Base-by-base conservation (phyloP, 495 filamentous ascomycete species). In the Tuber magnatum region DNA sequence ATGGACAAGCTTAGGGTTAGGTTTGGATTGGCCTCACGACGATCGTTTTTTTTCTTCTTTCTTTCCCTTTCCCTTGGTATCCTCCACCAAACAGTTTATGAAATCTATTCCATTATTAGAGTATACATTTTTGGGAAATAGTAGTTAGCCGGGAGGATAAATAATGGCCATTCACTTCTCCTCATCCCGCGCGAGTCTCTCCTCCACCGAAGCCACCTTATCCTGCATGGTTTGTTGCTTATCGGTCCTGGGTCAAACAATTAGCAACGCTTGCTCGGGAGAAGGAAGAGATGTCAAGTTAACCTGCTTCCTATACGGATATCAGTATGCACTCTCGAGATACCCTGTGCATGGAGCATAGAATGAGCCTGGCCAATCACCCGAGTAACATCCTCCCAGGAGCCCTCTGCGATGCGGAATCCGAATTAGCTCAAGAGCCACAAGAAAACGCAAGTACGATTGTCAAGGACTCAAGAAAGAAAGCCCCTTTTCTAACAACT, bases 291-390 rank as follows among this genome's bases (percentile, higher is more conserved):
- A 84, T 61, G 35, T 18, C 28, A 65, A 65, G 56, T 86, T 77
- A 82, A 94, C 92, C 92, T 91, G 73, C 92, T 91, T 9, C 95
- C 95, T 69, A 92, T 89, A 3, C 94, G 87, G 84, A 98, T 97
- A 84, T 95, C 93, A 61, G 89, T 92, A 85, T 99, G 95, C 42
- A 97, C 91, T 39, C 95, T 84, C 73, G 93, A 86, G 71, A 93
- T 88, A 41, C 94, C 95, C 71, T 89, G 90, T 78, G 90, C 85
- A 82, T 98, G 95, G 42, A 99, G 87, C 68, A 95, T 84, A 7
- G 87, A 88, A 85, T 99, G 95, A 24, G 93, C 93, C 84, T 97
- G 93, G 9, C 95, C 95, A 83, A 99, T 94, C 24, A 96, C 87
- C 73, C 85, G 87, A 88, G 95, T 93, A 44, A 97, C 94, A 65